phyloP scores from a whole-genome alignment of 176 grass and related monocot species.

The Oryza nivara region DNA sequence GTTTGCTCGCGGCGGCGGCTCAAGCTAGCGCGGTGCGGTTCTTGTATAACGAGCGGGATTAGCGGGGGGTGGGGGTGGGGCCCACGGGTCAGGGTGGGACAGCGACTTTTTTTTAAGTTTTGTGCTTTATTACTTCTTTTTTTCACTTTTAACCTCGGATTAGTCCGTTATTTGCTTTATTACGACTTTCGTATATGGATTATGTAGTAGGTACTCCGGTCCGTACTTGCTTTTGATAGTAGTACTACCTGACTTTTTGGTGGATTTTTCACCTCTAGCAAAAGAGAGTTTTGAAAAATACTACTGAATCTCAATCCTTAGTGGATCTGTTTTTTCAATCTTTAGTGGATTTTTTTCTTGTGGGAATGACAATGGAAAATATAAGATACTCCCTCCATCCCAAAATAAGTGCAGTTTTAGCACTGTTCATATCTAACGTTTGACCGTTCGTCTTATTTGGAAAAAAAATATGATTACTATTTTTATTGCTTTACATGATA shows the following conservation, averaged over 20 bases:
- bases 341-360: too few species aligned
- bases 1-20: constrained; percentile 18
- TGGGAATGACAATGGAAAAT: too few species aligned
- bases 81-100: not conserved
- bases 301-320: too few species aligned
- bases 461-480: too few species aligned
- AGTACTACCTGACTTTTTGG: not conserved
- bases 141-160: not conserved
- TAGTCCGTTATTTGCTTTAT: not conserved
- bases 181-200: not conserved
- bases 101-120: not conserved
- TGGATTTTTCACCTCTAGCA: not conserved
- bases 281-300: not conserved
- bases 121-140: not conserved
- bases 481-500: too few species aligned
- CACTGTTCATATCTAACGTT: too few species aligned
- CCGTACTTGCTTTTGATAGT: not conserved
- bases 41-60: constrained; percentile 48
- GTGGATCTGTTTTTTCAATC: too few species aligned
- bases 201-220: not conserved
- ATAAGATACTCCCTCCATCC: too few species aligned
- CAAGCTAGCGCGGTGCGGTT: not conserved
- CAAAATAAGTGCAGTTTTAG: too few species aligned
- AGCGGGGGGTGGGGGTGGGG: constrained; percentile 24
- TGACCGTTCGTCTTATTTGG: too few species aligned